These are phyloP conservation scores for Suillus subaureus DNA, from an alignment of 768 basidiomycete species.

Conservation along the genomic window DNA sequence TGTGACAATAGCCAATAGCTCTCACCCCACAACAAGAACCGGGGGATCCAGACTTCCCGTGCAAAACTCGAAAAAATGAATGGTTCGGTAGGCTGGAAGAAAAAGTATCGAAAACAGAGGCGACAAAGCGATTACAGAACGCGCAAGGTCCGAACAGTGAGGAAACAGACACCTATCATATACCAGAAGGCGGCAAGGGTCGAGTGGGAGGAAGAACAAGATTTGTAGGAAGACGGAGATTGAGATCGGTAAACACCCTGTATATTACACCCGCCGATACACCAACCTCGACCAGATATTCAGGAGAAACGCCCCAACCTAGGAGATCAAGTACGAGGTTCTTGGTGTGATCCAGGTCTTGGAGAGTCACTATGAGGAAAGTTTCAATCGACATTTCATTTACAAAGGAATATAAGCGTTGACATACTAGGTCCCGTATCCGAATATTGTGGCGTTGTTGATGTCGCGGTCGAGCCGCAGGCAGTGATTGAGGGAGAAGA, in stretches of 20 bases:
- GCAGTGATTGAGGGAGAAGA: neutral
- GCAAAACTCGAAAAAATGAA: conserved; percentile 3
- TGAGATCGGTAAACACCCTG: conserved; percentile 46
- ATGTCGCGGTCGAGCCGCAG: neutral
- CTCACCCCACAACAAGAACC: neutral
- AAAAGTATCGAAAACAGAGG: neutral
- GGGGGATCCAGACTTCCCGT: neutral
- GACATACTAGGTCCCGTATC: conserved; percentile 15
- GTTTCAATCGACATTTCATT: conserved; percentile 5
- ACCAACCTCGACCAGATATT: conserved; percentile 48
- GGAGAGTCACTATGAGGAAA: conserved; percentile 38
- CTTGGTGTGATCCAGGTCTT: conserved; percentile 47
- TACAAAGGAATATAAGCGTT: neutral
- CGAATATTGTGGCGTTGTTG: neutral
- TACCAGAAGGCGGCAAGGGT: neutral
- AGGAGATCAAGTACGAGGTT: conserved; percentile 55
- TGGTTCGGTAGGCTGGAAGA: conserved; percentile 4
- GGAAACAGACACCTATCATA: conserved; percentile 5
- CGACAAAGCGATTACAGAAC: neutral
- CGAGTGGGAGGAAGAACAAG: conserved; percentile 7
- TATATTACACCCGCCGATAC: conserved; percentile 42
- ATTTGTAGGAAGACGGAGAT: conserved; percentile 37
- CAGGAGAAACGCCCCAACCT: conserved; percentile 54
- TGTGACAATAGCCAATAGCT: neutral
- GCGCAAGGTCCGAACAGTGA: conserved; percentile 2